Evolutionary conservation across 2,329 filamentous ascomycete genomes (phyloP).

Genomic region (Pseudogymnoascus destructans): DNA sequence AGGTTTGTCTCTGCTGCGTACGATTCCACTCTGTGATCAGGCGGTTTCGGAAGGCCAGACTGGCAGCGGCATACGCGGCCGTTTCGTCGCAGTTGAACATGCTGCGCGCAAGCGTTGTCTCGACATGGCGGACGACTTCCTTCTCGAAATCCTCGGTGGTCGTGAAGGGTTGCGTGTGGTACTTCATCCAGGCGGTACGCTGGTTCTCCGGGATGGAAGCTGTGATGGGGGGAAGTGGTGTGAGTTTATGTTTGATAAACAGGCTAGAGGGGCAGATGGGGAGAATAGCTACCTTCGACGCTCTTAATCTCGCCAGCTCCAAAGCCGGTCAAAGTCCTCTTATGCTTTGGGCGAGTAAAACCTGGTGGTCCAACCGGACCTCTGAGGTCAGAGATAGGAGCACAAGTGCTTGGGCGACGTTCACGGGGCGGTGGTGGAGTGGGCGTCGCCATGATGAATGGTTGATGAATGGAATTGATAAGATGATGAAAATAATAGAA

Average conservation of each 20-base stretch:
- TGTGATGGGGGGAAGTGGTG: conserved; percentile 22
- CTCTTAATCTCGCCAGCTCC: conserved; percentile 82
- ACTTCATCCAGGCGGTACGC: conserved; percentile 63
- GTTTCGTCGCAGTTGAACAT: conserved; percentile 96
- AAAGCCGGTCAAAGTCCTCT: conserved; percentile 90
- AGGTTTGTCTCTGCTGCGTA: conserved; percentile 93
- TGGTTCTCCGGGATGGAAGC: conserved; percentile 77
- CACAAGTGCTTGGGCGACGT: conserved; percentile 67
- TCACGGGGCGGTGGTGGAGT: conserved; percentile 39
- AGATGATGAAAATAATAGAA: background rate
- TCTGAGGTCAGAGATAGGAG: conserved; percentile 74
- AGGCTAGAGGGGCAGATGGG: background rate
- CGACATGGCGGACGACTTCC: conserved; percentile 85
- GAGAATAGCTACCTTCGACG: conserved; percentile 55
- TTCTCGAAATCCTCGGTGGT: conserved; percentile 73
- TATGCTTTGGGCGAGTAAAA: conserved; percentile 83
- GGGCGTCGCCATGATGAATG: background rate
- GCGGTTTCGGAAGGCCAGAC: conserved; percentile 82
- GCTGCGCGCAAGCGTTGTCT: conserved; percentile 89
- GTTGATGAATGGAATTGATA: conserved; percentile 3
- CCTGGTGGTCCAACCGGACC: conserved; percentile 79
- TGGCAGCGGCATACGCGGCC: conserved; percentile 83
- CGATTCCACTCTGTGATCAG: conserved; percentile 95
- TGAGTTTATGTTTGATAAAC: conserved; percentile 1
- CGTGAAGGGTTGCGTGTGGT: conserved; percentile 54